Conservation (phyloP, 139 green algal species). For the Micractinium sp. region DNA sequence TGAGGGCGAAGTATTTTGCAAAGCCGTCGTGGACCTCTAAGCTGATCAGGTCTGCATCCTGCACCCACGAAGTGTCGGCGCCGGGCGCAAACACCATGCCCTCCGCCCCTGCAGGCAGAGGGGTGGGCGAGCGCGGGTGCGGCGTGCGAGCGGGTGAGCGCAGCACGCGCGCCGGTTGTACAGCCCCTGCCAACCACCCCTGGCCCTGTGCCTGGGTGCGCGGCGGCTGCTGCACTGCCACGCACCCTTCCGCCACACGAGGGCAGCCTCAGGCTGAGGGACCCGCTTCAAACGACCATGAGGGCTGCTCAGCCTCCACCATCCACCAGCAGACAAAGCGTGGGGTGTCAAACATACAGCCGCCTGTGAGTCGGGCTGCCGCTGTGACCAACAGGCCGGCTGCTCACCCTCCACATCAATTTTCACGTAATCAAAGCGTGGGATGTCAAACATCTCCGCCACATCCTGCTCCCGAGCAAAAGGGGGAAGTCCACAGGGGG, state of each 20-base stretch:
- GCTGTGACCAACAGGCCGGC: background rate
- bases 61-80: constrained; percentile 30
- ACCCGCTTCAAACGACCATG: too few relatives aligned
- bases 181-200: too few relatives aligned
- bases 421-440: constrained; percentile 40
- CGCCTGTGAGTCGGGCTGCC: too few relatives aligned
- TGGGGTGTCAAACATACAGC: background rate
- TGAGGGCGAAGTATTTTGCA: constrained; percentile 9
- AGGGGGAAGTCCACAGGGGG: too few relatives aligned
- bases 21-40: constrained; percentile 43
- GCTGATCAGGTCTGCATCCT: background rate
- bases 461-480: background rate
- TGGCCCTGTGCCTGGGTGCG: too few relatives aligned
- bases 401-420: constrained; percentile 11
- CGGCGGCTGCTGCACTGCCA: too few relatives aligned
- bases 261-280: too few relatives aligned
- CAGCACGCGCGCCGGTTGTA: too few relatives aligned
- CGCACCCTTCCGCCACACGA: too few relatives aligned
- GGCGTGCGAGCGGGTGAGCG: too few relatives aligned
- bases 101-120: constrained; percentile 20
- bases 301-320: background rate
- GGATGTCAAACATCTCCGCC: constrained; percentile 8
- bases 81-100: constrained; percentile 26
- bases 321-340: background rate
- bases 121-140: background rate